Evolutionary conservation across 208 protist genomes (phyloP).

Genomic region (Trypanosoma congolense): DNA sequence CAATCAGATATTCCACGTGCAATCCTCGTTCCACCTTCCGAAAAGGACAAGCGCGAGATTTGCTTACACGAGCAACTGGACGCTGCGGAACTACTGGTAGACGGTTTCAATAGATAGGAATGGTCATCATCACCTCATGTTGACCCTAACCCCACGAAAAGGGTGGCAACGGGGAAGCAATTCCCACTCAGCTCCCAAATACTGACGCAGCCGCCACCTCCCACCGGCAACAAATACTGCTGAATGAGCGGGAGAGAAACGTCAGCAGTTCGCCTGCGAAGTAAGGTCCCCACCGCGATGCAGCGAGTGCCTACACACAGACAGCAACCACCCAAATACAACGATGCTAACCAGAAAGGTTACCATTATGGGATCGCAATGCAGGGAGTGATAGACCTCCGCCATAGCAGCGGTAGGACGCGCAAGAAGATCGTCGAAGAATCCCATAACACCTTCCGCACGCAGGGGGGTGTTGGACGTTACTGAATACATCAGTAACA

Average conservation of each 20-base stretch:
- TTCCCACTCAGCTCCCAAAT: constrained; percentile 51
- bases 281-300: constrained; percentile 51
- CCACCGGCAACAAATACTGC: constrained; percentile 61
- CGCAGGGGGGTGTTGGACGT: background rate
- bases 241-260: constrained; percentile 63
- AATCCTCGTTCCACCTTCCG: constrained; percentile 49
- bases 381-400: constrained; percentile 42
- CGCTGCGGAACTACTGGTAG: background rate
- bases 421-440: background rate
- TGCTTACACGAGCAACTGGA: constrained; percentile 2
- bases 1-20: constrained; percentile 37
- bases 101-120: background rate
- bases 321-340: constrained; percentile 46
- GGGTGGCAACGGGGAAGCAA: constrained; percentile 33
- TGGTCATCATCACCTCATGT: background rate
- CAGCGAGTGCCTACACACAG: constrained; percentile 39
- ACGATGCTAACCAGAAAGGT: constrained; percentile 47
- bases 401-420: constrained; percentile 29
- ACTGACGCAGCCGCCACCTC: constrained; percentile 45
- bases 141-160: constrained; percentile 11
- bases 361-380: constrained; percentile 27
- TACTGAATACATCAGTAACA: background rate
- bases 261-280: constrained; percentile 40
- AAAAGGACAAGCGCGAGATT: constrained; percentile 56
- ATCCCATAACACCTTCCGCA: background rate